Conservation (phyloP, 345 rosid genomes). For the Hibiscus mutabilis region DNA sequence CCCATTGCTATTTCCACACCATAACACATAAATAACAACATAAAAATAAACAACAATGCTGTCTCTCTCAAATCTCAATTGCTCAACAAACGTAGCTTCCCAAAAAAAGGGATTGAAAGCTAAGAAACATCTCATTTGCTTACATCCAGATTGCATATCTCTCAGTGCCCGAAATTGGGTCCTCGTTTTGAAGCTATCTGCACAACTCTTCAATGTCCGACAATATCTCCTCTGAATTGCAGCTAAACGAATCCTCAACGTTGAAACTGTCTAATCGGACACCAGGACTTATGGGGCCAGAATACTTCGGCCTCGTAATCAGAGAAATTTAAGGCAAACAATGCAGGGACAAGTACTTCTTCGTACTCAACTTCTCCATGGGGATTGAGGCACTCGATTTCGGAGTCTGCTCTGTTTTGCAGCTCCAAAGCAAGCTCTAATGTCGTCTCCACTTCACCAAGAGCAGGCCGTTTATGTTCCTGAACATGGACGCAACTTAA, state of each 20-base stretch:
- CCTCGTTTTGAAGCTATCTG: background rate
- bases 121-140: background rate
- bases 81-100: no score
- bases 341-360: background rate
- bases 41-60: no score
- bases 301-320: no score
- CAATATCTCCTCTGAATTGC: background rate
- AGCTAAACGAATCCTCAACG: background rate
- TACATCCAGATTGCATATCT: no score
- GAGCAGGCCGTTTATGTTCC: background rate
- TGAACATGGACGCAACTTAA: background rate
- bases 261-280: no score
- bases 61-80: no score
- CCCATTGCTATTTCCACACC: no score
- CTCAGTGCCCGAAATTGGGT: no score
- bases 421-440: background rate
- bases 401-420: background rate
- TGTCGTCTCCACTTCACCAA: background rate
- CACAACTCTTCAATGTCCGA: background rate
- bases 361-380: background rate
- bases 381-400: background rate
- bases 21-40: no score
- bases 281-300: background rate
- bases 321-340: no score
- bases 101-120: no score